These are phyloP conservation scores for Laburnicola sp. DNA, from an alignment of 2,329 filamentous ascomycete genomes.

Conservation along the genomic window DNA sequence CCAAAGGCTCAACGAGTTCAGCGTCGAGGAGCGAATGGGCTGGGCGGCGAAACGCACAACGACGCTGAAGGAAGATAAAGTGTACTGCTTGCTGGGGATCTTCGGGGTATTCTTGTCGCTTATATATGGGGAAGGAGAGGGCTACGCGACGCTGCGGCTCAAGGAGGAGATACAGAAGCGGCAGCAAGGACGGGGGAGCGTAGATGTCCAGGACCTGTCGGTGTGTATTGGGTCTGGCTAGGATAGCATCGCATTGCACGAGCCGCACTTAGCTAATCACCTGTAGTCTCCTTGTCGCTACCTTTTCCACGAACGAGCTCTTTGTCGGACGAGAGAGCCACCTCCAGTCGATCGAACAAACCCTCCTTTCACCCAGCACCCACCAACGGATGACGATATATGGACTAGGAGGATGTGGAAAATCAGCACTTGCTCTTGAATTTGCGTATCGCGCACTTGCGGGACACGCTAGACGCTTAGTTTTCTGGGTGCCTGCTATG, in stretches of 20 bases:
- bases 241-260: background rate
- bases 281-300: background rate
- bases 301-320: slow-evolving; percentile 2
- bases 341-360: background rate
- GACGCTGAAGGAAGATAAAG: slow-evolving; percentile 16
- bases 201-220: background rate
- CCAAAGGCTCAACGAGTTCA: too few relatives aligned
- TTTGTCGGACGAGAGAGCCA: slow-evolving; percentile 3
- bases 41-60: slow-evolving; percentile 22
- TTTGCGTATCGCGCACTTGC: slow-evolving; percentile 41
- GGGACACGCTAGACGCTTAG: slow-evolving; percentile 19
- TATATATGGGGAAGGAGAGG: slow-evolving; percentile 11
- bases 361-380: background rate
- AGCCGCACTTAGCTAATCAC: background rate
- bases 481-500: slow-evolving; percentile 12
- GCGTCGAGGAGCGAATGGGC: slow-evolving; percentile 16
- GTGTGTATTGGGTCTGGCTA: background rate
- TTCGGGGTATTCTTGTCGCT: slow-evolving; percentile 15
- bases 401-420: slow-evolving; percentile 4
- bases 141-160: slow-evolving; percentile 10
- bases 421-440: slow-evolving; percentile 25
- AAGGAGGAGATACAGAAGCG: slow-evolving; percentile 2
- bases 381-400: slow-evolving; percentile 6
- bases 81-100: slow-evolving; percentile 20
- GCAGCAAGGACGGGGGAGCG: background rate